phyloP scores from a whole-genome alignment of 306 rosid species.

The Castanospermum australe region DNA sequence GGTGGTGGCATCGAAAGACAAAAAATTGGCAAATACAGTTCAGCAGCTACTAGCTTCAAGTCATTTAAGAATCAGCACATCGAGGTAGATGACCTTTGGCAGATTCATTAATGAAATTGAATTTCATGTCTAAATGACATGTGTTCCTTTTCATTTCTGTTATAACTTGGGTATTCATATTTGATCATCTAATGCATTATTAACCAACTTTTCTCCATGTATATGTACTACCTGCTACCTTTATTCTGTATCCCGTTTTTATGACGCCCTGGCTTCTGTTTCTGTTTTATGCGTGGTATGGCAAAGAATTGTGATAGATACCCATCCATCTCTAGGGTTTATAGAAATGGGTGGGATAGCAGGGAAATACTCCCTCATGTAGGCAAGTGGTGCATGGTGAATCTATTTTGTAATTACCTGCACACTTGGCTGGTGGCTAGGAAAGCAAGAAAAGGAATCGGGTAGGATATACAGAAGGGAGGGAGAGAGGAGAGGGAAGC shows the following conservation, averaged over 20 bases:
- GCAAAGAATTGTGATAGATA: too few relatives aligned
- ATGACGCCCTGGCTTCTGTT: not conserved
- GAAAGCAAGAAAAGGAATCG: too few relatives aligned
- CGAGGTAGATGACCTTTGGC: conserved; percentile 61
- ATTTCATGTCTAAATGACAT: conserved; percentile 8
- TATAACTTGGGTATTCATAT: not conserved
- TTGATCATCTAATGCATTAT: not conserved
- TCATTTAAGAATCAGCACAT: conserved; percentile 90
- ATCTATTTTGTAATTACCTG: too few relatives aligned
- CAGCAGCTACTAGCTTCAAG: conserved; percentile 81
- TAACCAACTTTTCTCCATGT: not conserved
- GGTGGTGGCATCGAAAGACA: conserved; percentile 94
- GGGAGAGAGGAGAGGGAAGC: too few relatives aligned
- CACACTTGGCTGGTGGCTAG: too few relatives aligned
- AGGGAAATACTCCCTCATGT: too few relatives aligned
- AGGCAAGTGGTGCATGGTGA: too few relatives aligned
- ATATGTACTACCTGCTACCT: conserved; percentile 9
- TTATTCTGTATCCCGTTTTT: not conserved
- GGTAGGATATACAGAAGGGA: too few relatives aligned
- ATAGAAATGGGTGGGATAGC: too few relatives aligned
- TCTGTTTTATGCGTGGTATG: conserved; percentile 3
- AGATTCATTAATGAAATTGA: conserved; percentile 21
- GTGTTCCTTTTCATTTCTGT: conserved; percentile 2
- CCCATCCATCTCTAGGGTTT: too few relatives aligned
- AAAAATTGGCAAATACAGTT: conserved; percentile 74